A percentile compares a stretch with the other conserved stretches of the same genome.
Conservation (phyloP, 2,329 filamentous ascomycete genomes). For the Magnaporthiopsis incrustans region DNA sequence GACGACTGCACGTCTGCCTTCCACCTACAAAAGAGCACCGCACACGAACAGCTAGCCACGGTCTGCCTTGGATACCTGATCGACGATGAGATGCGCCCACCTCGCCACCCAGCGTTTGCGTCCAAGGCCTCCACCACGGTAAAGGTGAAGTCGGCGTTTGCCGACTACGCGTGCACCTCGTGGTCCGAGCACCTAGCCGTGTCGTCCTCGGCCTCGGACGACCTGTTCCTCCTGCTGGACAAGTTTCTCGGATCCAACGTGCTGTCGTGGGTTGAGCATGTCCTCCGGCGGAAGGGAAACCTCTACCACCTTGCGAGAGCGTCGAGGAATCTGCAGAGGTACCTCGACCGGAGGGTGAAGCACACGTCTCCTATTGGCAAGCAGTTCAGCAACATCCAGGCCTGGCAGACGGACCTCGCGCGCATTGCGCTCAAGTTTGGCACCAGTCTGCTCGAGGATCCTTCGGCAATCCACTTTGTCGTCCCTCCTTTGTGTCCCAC, state of each 20-base stretch:
- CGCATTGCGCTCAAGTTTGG: constrained; percentile 8
- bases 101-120: constrained; percentile 15
- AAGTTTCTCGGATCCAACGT: constrained; percentile 41
- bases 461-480: neutral
- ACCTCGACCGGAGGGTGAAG: constrained; percentile 2
- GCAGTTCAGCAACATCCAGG: neutral
- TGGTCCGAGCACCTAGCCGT: constrained; percentile 27
- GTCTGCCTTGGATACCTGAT: constrained; percentile 26
- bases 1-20: constrained; percentile 19
- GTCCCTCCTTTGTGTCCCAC: constrained; percentile 4
- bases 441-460: neutral
- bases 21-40: constrained; percentile 18
- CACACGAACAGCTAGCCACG: constrained; percentile 24
- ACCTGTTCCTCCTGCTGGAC: constrained; percentile 46
- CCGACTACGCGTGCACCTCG: constrained; percentile 23
- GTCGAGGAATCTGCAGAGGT: neutral
- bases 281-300: neutral
- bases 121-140: constrained; percentile 8
- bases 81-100: constrained; percentile 26
- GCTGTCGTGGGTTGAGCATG: constrained; percentile 22
- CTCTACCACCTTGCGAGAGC: constrained; percentile 4
- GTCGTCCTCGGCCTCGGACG: constrained; percentile 14
- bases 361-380: neutral
- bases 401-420: constrained; percentile 1
- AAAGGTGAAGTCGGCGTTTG: constrained; percentile 12